phyloP scores from a whole-genome alignment of 345 rosid species.

The Dipteronia sinensis region DNA sequence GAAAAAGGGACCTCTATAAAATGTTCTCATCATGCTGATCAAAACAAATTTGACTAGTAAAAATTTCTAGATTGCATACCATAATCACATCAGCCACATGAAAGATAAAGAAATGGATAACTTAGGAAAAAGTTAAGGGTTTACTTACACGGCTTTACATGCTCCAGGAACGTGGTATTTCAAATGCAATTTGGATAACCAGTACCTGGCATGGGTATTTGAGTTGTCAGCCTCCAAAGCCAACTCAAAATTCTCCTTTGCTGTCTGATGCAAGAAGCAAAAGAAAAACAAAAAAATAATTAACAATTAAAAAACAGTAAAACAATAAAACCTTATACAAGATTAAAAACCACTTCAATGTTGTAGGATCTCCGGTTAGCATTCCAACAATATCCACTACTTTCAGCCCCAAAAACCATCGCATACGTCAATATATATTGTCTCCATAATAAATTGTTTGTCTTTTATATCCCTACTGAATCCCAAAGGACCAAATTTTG shows the following conservation, averaged over 20 bases:
- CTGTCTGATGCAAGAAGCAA: conserved; percentile 48
- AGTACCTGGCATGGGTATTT: conserved; percentile 81
- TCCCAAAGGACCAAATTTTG: no score
- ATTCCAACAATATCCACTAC: not conserved
- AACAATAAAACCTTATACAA: no score
- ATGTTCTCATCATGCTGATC: not conserved
- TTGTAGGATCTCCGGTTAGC: no score
- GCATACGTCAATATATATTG: not conserved
- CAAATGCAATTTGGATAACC: conserved; percentile 82
- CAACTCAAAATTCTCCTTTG: conserved; percentile 89
- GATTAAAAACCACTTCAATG: no score
- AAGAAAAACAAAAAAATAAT: not conserved
- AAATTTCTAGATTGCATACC: not conserved
- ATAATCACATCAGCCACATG: not conserved
- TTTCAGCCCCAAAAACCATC: not conserved
- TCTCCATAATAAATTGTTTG: no score
- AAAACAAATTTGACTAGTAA: not conserved
- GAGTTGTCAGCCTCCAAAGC: conserved; percentile 77
- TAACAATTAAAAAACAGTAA: not conserved
- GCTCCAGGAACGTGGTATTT: conserved; percentile 89
- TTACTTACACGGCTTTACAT: conserved; percentile 78
- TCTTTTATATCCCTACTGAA: no score
- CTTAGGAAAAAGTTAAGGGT: not conserved
- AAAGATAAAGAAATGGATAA: conserved; percentile 5
- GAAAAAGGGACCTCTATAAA: not conserved